Evolutionary conservation across 2,329 filamentous ascomycete genomes (phyloP).

Genomic region (Calonectria henricotiae): DNA sequence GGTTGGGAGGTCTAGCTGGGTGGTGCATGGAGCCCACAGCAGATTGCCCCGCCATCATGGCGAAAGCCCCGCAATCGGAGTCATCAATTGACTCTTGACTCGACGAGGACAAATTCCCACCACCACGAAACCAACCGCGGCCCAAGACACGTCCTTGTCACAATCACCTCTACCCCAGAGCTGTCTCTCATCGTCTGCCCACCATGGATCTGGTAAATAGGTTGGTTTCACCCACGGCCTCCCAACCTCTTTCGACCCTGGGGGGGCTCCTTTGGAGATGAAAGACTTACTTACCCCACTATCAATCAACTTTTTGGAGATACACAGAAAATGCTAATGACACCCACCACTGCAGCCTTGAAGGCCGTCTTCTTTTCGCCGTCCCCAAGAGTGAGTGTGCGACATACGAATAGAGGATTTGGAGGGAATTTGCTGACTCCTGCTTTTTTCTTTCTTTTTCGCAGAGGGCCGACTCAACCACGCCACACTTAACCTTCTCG

Average conservation of each 20-base stretch:
- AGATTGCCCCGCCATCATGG: constrained; percentile 49
- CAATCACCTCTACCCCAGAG: neutral
- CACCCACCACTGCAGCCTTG: constrained; percentile 73
- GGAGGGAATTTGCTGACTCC: neutral
- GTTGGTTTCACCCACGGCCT: constrained; percentile 58
- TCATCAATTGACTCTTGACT: constrained; percentile 45
- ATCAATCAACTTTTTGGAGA: constrained; percentile 5
- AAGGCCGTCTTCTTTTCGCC: constrained; percentile 94
- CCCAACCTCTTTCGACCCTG: neutral
- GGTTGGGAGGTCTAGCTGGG: neutral
- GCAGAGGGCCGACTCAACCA: constrained; percentile 94
- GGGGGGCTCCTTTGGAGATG: no score
- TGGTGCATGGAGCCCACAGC: constrained; percentile 35
- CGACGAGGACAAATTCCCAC: constrained; percentile 50
- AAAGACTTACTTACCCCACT: neutral
- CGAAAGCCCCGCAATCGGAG: constrained; percentile 52
- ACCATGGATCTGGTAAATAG: constrained; percentile 71
- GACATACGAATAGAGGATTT: constrained; percentile 4
- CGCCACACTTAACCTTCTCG: constrained; percentile 89
- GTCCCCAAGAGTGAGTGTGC: constrained; percentile 92
- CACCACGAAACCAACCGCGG: constrained; percentile 31
- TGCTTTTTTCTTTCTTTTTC: constrained; percentile 15
- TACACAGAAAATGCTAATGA: constrained; percentile 40
- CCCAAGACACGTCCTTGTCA: constrained; percentile 6
- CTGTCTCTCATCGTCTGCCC: neutral